These are phyloP conservation scores for Fusarium sp. DNA, from an alignment of 2,329 filamentous ascomycete genomes.

Conservation along the genomic window DNA sequence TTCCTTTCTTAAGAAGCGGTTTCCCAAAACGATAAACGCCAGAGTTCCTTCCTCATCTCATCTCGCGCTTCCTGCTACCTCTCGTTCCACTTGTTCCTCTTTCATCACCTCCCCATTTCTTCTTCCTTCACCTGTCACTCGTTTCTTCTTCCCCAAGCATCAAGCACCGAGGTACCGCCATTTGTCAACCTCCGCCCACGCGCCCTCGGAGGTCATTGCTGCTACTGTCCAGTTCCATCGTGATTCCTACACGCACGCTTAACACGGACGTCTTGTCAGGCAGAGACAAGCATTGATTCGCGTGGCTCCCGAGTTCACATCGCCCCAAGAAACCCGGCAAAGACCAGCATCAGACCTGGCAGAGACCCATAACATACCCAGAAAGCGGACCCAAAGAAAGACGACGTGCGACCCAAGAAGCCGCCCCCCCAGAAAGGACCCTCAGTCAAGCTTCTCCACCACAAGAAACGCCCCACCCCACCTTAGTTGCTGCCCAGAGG, in stretches of 20 bases:
- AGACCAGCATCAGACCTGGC: slow-evolving; percentile 19
- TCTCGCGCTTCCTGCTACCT: not conserved
- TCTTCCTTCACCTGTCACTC: slow-evolving; percentile 9
- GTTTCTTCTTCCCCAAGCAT: slow-evolving; percentile 14
- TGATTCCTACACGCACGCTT: slow-evolving; percentile 27
- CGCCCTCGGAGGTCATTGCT: slow-evolving; percentile 12
- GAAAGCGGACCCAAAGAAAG: slow-evolving; percentile 36
- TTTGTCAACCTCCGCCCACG: slow-evolving; percentile 13
- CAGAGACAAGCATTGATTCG: slow-evolving; percentile 33
- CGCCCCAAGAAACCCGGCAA: slow-evolving; percentile 21
- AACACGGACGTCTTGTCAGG: slow-evolving; percentile 17
- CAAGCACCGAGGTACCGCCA: slow-evolving; percentile 13
- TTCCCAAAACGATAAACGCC: slow-evolving; percentile 12
- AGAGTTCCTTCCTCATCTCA: slow-evolving; percentile 12
- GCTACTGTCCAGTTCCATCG: slow-evolving; percentile 18
- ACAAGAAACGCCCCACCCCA: slow-evolving; percentile 30
- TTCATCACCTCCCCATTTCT: slow-evolving; percentile 3
- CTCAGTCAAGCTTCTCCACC: slow-evolving; percentile 35
- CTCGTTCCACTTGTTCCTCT: not conserved
- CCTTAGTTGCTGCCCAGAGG: slow-evolving; percentile 31
- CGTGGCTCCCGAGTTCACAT: slow-evolving; percentile 24
- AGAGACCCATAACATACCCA: slow-evolving; percentile 32
- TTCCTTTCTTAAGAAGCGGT: slow-evolving; percentile 6
- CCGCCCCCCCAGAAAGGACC: slow-evolving; percentile 33
- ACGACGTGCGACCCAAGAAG: slow-evolving; percentile 31